Evolutionary conservation across 208 protist species (phyloP), one percentile per base, ranked within the genome.

Genomic region (Wallacemonas sp.): DNA sequence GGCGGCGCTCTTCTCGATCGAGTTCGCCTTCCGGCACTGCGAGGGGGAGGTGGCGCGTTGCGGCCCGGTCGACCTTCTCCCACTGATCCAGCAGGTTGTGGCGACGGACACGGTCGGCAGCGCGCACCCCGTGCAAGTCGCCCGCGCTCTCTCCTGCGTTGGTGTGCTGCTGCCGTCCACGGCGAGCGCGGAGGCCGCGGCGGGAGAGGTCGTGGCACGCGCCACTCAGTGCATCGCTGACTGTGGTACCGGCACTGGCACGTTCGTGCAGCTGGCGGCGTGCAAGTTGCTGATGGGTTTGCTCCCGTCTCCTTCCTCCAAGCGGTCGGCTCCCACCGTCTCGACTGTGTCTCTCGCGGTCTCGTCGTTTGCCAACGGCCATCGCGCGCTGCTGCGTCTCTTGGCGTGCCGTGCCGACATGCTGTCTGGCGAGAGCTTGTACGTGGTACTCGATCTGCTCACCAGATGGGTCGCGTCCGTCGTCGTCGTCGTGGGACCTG

Each of bases 1-100:
- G 68, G 74, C 74, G 29, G 61, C 58, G 1, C 66, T 92, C 16
- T 86, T 92, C 54, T 64, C 83, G 16, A 68, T 89, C 52, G 75
- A 87, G 26, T 32, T 30, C 47, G 70, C 76, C 3, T 41, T 92
- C 23, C 64, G 58, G 17, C 61, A 66, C 47, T 77, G 68, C 57
- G 23, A 64, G 34, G 48, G 34, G 11, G 43, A 70, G 36, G 46
- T 81, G 47, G 49, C 68, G 3, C 56, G 48, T 52, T 80, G 73
- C 41, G 77, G 78, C n/a, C 67, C 56, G 33, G 64, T 70, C 0
- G 76, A 80, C 61, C 78, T 81, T 32, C 49, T 43, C 24, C 72
- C 57, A 12, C 55, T 89, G 6, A 30, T 71, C 33, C 68, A 80
- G 52, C 58, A 78, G 41, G 61, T 88, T 63, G 30, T 71, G 26